Evolutionary conservation across 1,284 basidiomycete species (phyloP), one percentile per base, ranked within the genome.

Genomic region (Stereum hirsutum): DNA sequence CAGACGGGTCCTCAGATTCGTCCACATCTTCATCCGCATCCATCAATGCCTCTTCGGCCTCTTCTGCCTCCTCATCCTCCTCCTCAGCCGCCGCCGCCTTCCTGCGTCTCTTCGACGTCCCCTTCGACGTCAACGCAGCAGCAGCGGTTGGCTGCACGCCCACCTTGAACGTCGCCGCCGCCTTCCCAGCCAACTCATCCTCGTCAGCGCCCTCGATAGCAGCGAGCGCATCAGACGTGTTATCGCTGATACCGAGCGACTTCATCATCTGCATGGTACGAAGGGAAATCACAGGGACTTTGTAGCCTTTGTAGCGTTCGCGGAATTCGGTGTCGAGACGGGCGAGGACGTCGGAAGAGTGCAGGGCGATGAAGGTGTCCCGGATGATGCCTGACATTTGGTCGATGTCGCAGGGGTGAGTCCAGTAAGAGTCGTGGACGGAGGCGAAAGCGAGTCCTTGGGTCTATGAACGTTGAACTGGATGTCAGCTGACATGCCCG

Each of bases 371-470:
- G 62, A 99, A 99, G 0, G 90, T 91, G 41, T 95, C 89, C 24
- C 95, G 85, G 53, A 99, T 94, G 53, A 89, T 74, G 39, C 72
- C 72, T 0, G 89, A 89, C 92, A 99, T 96, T 44, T 79, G 69
- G 62, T 97, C 90, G 47, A 98, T 88, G 49, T 77, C 79, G 30
- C 71, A 76, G 0, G 95, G 89, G 59, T 99, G 95, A 6, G 95
- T 98, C 95, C 95, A 99, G 68, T 98, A 99, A 1, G 93, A 97
- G 61, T 99, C 96, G 63, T 99, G 95, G 11, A 99, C 96, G 2
- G 91, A 89, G 0, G 94, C 95, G 59, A 98, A 98, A 0, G 84
- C 85, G 47, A 96, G 60, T 38, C 69, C 72, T 55, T 75, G 73
- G 15, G 78, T 73, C 82, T 88, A 47, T 17, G 41, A 41, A 4